phyloP scores from a whole-genome alignment of 257 asterid genomes.

The Solanum piurae region DNA sequence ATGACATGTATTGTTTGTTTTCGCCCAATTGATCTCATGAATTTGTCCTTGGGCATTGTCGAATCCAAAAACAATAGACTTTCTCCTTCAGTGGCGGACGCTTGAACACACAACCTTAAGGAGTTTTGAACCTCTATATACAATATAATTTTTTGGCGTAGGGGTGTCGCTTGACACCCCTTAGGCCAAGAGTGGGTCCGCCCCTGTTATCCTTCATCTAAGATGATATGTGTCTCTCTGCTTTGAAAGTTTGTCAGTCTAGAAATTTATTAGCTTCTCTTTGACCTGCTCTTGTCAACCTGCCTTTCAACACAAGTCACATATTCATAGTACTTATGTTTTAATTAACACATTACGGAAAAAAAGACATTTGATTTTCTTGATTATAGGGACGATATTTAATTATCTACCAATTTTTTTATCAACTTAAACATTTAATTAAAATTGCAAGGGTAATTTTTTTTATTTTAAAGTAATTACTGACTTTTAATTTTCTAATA shows the following conservation, averaged over 20 bases:
- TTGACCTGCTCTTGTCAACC: accelerated
- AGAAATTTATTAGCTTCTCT: accelerated
- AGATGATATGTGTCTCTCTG: not conserved
- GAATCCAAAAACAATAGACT: not conserved
- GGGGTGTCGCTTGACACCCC: no score
- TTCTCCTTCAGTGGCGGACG: not conserved
- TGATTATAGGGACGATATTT: not conserved
- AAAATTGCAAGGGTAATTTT: not conserved
- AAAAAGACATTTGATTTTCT: not conserved
- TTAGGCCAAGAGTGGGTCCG: no score
- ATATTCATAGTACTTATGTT: not conserved
- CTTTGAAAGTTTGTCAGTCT: accelerated
- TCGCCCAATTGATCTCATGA: not conserved
- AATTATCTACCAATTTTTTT: not conserved
- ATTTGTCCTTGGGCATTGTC: not conserved
- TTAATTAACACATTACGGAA: not conserved
- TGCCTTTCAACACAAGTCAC: not conserved
- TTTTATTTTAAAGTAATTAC: not conserved
- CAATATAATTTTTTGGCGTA: no score
- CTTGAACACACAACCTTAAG: no score
- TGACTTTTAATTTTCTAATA: not conserved
- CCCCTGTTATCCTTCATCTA: not conserved
- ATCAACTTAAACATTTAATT: not conserved
- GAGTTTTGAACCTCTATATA: no score
- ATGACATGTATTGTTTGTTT: not conserved